Base-by-base conservation (phyloP, 2,329 filamentous ascomycete genomes). In the Zelopaecilomyces penicillatus region DNA sequence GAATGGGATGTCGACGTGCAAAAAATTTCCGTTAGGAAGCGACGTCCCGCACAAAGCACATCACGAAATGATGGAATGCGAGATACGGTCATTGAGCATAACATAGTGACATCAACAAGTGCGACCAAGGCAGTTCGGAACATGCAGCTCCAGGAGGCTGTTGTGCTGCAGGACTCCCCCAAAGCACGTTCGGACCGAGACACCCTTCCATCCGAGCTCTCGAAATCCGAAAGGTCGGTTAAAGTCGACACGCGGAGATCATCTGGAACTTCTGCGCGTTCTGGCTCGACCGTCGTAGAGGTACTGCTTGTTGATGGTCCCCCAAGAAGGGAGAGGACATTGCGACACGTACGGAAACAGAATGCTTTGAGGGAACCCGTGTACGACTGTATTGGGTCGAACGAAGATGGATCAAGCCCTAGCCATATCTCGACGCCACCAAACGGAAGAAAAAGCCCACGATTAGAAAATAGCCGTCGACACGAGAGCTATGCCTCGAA, bases 341-440 rank as follows among this genome's bases (percentile, higher is more conserved):
- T 84, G 47, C 73, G 80, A 4, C 80, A 83, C 57, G 73, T 80
- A 8, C 75, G 70, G 52, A 83, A 82, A 54, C 72, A 76, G 37
- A 61, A 62, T 6, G 62, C 63, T 1, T 54, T 81, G 45, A 68
- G 77, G 47, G 70, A 77, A 49, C 68, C 73, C 3, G 57, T 45
- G 5, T 46, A 47, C 28, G 30, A 34, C 6, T 46, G 50, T 8
- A 44, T 51, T 19, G 45, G 43, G 39, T 47, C 48, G 7, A 38
- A 48, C 7, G 38, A 43, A 12, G 48, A 49, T 28, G 47, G 47
- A 1, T 12, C 44, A 3, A 48, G 48, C 35, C 43, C 46, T 5
- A 51, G 51, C 9, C 50, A 44, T 37, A 54, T 50, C 5, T 47
- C 45, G 35, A 62, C 53, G 37, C 63, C 57, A 36, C 50, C 54